These are phyloP conservation scores for Sugiyamaella lignohabitans DNA, from an alignment of 805 yeast species.

Conservation along the genomic window DNA sequence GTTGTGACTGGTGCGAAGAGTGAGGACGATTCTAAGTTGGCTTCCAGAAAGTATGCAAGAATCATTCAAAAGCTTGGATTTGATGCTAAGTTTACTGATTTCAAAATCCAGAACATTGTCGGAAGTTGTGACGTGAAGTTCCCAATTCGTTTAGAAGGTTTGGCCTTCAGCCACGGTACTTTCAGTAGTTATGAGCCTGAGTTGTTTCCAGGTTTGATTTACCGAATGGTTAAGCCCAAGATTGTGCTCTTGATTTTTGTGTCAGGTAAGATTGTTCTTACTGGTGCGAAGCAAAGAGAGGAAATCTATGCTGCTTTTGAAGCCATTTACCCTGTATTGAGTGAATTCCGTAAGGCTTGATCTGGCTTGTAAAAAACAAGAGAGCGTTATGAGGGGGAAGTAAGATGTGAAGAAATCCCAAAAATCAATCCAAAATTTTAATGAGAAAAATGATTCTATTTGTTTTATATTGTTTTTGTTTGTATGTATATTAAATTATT, in stretches of 20 bases:
- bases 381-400: neutral
- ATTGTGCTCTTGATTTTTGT: conserved; percentile 93
- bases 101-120: conserved; percentile 95
- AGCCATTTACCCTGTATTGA: conserved; percentile 95
- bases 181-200: conserved; percentile 98
- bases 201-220: conserved; percentile 93
- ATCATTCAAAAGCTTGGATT: conserved; percentile 96
- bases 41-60: conserved; percentile 95
- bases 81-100: conserved; percentile 95
- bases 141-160: conserved; percentile 94
- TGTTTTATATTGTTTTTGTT: no score
- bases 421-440: neutral
- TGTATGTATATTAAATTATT: no score
- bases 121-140: conserved; percentile 98
- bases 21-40: conserved; percentile 97
- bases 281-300: conserved; percentile 98
- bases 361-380: neutral
- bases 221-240: conserved; percentile 99
- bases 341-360: conserved; percentile 86
- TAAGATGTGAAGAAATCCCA: neutral
- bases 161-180: conserved; percentile 97
- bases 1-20: conserved; percentile 99
- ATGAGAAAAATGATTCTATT: no score
- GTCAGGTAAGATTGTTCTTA: conserved; percentile 92
- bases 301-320: conserved; percentile 98